Evolutionary conservation across 1,139 yeast species (phyloP), one percentile per base, ranked within the genome.

Genomic region (Waltiozyma sp.): DNA sequence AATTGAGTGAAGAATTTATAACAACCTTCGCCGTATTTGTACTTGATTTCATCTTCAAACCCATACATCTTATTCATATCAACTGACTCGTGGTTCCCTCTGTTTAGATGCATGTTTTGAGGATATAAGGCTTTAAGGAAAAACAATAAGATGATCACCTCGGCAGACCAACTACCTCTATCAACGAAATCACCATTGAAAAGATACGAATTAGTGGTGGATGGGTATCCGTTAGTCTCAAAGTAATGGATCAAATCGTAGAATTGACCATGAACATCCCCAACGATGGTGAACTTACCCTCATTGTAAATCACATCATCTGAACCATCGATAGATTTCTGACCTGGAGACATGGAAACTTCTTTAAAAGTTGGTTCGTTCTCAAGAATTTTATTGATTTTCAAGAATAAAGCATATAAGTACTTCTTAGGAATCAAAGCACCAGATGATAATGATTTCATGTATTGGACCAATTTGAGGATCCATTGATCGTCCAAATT

Each of bases 181-280:
- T 91, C 99, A 5, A 91, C 98, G 64, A 91, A 91, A 64, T 93
- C 98, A 40, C 99, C 98, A 58, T 91, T 91, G 68, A 91, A 89
- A 45, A 91, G 65, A 59, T 85, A 91, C 16, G 79, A 72, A 61
- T 89, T 96, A n/a, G 70, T 69, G 1, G 69, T 62, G 3, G 80
- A 75, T 19, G 78, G 81, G 47, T 65, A 62, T 8, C 98, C 98
- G 57, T 79, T 88, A 40, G 62, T 70, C 38, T 72, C 61, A 61
- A 91, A 91, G 43, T 91, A 72, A 59, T 89, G 83, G 56, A 89
- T 65, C 41, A 91, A 77, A 59, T 91, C 98, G 57, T 75, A 91
- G 59, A 84, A 88, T 62, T 91, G 98, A 35, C 99, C 99, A 59
- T 91, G 99, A 0, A 97, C 91, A 60, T 91, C 99, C 50, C 99